phyloP scores from a whole-genome alignment of 495 filamentous ascomycete species.

The Thermothielavioides terrestris region DNA sequence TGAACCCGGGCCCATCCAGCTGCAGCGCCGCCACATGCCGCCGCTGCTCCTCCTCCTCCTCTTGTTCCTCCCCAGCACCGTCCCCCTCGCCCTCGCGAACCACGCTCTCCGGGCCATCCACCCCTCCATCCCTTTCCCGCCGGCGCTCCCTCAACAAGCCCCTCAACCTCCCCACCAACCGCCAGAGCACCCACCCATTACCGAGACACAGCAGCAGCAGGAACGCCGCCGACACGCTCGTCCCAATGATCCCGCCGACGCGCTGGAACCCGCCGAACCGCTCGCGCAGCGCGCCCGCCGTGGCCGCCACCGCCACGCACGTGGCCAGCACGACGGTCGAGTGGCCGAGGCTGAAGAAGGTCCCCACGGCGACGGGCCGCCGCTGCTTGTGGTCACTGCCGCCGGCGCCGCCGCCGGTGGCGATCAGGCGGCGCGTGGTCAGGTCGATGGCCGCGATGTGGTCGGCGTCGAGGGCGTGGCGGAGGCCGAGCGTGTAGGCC shows the following conservation, averaged over 20 bases:
- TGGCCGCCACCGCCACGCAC: slow-evolving; percentile 84
- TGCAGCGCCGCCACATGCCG: slow-evolving; percentile 46
- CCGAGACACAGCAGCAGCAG: slow-evolving; percentile 72
- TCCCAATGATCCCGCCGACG: slow-evolving; percentile 83
- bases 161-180: slow-evolving; percentile 59
- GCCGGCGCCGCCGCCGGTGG: too few species aligned
- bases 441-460: slow-evolving; percentile 96
- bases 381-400: too few species aligned
- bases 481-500: slow-evolving; percentile 79
- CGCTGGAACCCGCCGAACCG: slow-evolving; percentile 71
- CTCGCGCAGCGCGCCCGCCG: slow-evolving; percentile 68
- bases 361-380: slow-evolving; percentile 84
- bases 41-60: slow-evolving; percentile 29
- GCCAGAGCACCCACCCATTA: slow-evolving; percentile 77
- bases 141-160: slow-evolving; percentile 42
- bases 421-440: slow-evolving; percentile 87
- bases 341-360: slow-evolving; percentile 91
- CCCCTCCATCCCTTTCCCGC: slow-evolving; percentile 10
- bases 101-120: slow-evolving; percentile 12
- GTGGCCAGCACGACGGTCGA: slow-evolving; percentile 90
- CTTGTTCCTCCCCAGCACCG: background rate
- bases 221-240: slow-evolving; percentile 72
- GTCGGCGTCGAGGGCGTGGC: slow-evolving; percentile 93
- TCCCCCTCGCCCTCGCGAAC: background rate
- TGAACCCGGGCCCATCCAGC: slow-evolving; percentile 67